A percentile compares a stretch with the other conserved stretches of the same genome.
phyloP scores from a whole-genome alignment of 495 filamentous ascomycete species.

The Talaromyces adpressus region DNA sequence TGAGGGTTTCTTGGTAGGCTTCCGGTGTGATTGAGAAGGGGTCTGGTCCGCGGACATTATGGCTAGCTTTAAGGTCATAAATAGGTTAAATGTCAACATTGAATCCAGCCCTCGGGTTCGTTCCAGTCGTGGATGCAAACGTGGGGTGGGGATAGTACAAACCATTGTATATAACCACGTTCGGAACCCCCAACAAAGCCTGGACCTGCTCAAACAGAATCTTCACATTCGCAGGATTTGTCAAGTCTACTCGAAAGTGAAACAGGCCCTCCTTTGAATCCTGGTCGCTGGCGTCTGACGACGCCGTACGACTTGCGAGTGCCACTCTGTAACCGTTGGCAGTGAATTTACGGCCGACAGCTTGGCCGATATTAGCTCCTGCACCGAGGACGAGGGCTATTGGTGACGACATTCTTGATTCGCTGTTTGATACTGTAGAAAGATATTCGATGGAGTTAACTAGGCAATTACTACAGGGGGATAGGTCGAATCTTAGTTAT shows the following conservation, averaged over 20 bases:
- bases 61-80: background rate
- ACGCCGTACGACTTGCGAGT: background rate
- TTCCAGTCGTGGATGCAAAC: background rate
- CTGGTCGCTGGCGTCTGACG: background rate
- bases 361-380: conserved; percentile 1
- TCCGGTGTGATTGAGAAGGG: background rate
- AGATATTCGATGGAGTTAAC: too few species aligned
- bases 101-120: too few species aligned
- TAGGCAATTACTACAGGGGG: too few species aligned
- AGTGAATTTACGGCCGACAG: background rate
- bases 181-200: background rate
- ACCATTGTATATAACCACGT: conserved; percentile 6
- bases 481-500: too few species aligned
- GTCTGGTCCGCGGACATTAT: background rate
- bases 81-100: background rate
- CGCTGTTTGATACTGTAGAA: too few species aligned
- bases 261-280: background rate
- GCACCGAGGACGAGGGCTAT: background rate
- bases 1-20: background rate
- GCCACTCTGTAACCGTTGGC: conserved; percentile 1
- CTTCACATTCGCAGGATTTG: background rate
- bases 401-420: background rate
- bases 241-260: background rate
- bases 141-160: background rate
- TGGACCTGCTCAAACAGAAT: background rate